Evolutionary conservation across 768 basidiomycete species (phyloP).

Genomic region (Rhodotorula kratochvilovae): DNA sequence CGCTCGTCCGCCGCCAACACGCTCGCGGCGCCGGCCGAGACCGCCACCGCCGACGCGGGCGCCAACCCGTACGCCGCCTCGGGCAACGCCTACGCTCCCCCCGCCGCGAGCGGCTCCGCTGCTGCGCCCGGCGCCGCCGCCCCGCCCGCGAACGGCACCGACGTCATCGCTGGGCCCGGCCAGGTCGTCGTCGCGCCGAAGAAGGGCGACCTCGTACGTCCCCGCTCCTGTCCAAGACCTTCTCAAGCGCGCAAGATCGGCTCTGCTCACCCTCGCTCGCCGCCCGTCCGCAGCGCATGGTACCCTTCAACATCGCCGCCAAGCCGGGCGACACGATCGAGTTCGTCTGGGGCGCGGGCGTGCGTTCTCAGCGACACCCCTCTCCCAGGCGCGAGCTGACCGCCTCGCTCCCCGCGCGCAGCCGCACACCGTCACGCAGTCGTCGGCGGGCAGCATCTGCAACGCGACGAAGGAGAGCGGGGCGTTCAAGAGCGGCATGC

Average conservation of each 20-base stretch:
- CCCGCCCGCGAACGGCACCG: background rate
- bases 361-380: background rate
- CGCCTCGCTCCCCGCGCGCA: constrained; percentile 44
- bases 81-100: background rate
- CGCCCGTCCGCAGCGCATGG: background rate
- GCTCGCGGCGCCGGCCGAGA: background rate
- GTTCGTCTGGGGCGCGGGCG: constrained; percentile 57
- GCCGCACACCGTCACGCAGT: constrained; percentile 78
- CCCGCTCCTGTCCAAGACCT: too few species aligned
- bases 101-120: background rate
- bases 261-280: background rate
- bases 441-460: constrained; percentile 63
- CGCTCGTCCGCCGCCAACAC: background rate
- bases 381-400: background rate
- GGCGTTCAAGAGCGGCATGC: constrained; percentile 63
- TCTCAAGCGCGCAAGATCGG: background rate
- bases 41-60: background rate
- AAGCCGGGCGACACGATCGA: constrained; percentile 3
- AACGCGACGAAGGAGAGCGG: constrained; percentile 60
- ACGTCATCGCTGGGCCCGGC: constrained; percentile 1
- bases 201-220: constrained; percentile 29
- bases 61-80: background rate
- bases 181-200: constrained; percentile 36
- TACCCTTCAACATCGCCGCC: constrained; percentile 28
- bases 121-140: background rate